These are phyloP conservation scores for Trichoderma asperellum DNA, from an alignment of 2,329 filamentous ascomycete genomes.

Conservation along the genomic window DNA sequence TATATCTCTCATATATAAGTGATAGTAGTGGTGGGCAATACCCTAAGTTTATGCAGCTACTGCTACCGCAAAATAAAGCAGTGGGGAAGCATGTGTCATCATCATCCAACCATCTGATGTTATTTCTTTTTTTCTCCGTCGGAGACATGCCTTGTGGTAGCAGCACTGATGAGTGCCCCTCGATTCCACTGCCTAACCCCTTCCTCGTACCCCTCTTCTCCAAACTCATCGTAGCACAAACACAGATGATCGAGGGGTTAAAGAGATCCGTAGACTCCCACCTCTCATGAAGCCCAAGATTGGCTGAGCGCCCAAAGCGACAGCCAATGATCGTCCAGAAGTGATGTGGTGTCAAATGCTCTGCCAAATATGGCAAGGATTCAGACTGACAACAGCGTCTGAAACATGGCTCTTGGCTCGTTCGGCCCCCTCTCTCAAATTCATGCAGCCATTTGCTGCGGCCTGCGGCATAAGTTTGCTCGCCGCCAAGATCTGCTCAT, in stretches of 20 bases:
- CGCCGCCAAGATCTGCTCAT: constrained; percentile 12
- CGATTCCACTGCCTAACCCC: background rate
- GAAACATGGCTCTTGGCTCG: background rate
- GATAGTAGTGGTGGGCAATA: background rate
- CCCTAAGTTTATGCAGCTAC: constrained; percentile 17
- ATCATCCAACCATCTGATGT: constrained; percentile 17
- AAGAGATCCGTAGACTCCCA: background rate
- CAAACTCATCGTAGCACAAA: background rate
- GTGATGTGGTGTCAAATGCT: background rate
- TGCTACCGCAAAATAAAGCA: constrained; percentile 10
- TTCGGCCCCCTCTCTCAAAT: background rate
- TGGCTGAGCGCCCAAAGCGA: background rate
- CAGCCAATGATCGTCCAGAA: background rate
- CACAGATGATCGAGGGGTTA: constrained; percentile 7
- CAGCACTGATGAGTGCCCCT: background rate
- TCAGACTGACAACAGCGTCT: constrained; percentile 15
- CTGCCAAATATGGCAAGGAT: background rate
- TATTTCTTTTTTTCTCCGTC: background rate
- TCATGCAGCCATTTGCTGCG: constrained; percentile 21
- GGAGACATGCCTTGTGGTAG: background rate
- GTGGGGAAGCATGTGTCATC: constrained; percentile 23
- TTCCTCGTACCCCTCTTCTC: background rate
- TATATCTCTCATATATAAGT: constrained; percentile 24
- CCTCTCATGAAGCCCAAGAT: background rate
- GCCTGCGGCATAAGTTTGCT: constrained; percentile 14